Percentiles rank a stretch among this genome's conserved stretches.
Evolutionary conservation across 192 early-diverging fungal species (phyloP).

Genomic region (Coemansia sp.): DNA sequence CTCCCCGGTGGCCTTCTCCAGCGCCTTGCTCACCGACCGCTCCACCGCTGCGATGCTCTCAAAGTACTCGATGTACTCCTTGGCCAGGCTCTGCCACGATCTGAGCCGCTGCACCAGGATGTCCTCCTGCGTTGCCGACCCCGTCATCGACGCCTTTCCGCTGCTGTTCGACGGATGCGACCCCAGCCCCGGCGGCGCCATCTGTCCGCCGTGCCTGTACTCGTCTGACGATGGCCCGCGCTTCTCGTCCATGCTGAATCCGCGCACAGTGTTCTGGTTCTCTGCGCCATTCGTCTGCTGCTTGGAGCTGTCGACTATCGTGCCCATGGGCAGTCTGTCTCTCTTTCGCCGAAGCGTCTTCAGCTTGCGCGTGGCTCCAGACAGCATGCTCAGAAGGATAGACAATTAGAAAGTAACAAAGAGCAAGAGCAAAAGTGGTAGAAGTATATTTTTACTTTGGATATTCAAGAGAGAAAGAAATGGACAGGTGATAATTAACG

Average conservation of each 20-base stretch:
- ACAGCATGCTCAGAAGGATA: constrained; percentile 11
- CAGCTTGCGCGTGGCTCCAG: constrained; percentile 26
- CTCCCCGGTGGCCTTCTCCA: constrained; percentile 35
- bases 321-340: constrained; percentile 29
- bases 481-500: too few relatives aligned
- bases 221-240: constrained; percentile 2
- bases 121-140: constrained; percentile 37
- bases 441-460: neutral
- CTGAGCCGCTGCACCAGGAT: constrained; percentile 31
- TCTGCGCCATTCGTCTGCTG: neutral
- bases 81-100: constrained; percentile 37
- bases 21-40: constrained; percentile 24
- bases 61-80: constrained; percentile 31
- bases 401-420: neutral
- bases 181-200: constrained; percentile 14
- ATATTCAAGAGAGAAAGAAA: too few relatives aligned
- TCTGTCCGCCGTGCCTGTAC: neutral
- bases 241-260: constrained; percentile 6
- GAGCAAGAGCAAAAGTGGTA: neutral
- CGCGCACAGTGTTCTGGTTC: neutral
- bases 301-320: constrained; percentile 18
- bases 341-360: constrained; percentile 27
- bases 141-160: constrained; percentile 25
- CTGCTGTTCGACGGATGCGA: constrained; percentile 35
- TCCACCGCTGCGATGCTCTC: constrained; percentile 24